A percentile compares a stretch with the other conserved stretches of the same genome.
Evolutionary conservation across 805 yeast species (phyloP).

Genomic region (Yarrowia phangngaensis): DNA sequence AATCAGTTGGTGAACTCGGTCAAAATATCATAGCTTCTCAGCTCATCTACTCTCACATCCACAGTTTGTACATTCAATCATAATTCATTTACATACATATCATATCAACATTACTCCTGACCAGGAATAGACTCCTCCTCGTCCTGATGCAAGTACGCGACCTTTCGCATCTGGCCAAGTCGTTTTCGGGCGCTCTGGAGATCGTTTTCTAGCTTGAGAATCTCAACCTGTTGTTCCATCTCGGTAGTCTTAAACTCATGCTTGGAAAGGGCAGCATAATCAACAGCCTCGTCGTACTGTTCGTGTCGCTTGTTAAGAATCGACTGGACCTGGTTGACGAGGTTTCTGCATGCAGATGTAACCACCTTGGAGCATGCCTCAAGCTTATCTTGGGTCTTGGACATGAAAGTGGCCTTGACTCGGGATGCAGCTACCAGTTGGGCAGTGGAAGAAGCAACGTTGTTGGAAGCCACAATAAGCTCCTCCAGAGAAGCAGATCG

Average conservation of each 20-base stretch:
- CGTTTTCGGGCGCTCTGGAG: conserved; percentile 69
- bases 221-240: conserved; percentile 92
- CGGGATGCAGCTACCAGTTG: conserved; percentile 89
- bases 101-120: conserved; percentile 6
- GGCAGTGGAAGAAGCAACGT: conserved; percentile 88
- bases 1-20: too few relatives aligned
- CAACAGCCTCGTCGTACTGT: conserved; percentile 45
- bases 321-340: conserved; percentile 66
- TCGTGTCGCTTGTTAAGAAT: conserved; percentile 43
- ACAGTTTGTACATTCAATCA: too few relatives aligned
- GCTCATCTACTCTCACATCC: too few relatives aligned
- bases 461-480: conserved; percentile 83
- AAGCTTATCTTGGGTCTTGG: conserved; percentile 69
- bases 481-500: conserved; percentile 69
- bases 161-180: conserved; percentile 78
- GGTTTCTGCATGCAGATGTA: conserved; percentile 66
- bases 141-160: conserved; percentile 64
- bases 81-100: neutral
- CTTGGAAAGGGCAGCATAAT: conserved; percentile 62
- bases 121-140: conserved; percentile 44
- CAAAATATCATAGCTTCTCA: too few relatives aligned
- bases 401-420: conserved; percentile 72
- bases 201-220: conserved; percentile 74
- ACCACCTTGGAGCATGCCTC: conserved; percentile 69
- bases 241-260: conserved; percentile 82